phyloP scores from a whole-genome alignment of 2,329 filamentous ascomycete species.

The Cryphonectria naterciae region DNA sequence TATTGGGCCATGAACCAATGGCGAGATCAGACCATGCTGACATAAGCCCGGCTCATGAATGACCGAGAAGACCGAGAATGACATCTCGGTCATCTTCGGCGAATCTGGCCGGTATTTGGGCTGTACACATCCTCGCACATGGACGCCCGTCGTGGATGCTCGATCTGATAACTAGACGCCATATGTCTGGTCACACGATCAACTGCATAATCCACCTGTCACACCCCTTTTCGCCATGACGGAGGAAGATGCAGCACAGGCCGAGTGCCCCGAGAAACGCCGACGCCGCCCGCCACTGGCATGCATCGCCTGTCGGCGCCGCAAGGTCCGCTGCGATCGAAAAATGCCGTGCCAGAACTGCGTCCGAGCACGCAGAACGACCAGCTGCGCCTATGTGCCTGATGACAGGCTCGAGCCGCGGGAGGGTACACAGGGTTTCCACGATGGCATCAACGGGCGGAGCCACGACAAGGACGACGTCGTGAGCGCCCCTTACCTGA shows the following conservation, averaged over 20 bases:
- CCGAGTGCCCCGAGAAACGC: slow-evolving; percentile 23
- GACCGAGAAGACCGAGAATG: background rate
- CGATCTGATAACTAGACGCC: slow-evolving; percentile 5
- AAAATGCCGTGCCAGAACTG: slow-evolving; percentile 49
- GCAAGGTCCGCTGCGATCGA: slow-evolving; percentile 50
- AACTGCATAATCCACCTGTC: background rate
- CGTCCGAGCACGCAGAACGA: slow-evolving; percentile 40
- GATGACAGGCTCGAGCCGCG: slow-evolving; percentile 29
- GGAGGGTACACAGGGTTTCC: slow-evolving; percentile 11
- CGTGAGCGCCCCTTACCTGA: slow-evolving; percentile 17
- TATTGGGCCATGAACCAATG: background rate
- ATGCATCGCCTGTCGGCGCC: slow-evolving; percentile 47
- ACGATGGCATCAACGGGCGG: slow-evolving; percentile 7
- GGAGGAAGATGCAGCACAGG: slow-evolving; percentile 3
- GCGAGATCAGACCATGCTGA: background rate
- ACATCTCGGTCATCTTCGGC: background rate
- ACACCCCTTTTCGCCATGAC: background rate
- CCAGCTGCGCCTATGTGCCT: slow-evolving; percentile 41
- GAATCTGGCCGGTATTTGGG: slow-evolving; percentile 5
- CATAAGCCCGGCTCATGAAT: background rate
- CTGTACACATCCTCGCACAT: background rate
- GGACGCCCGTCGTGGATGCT: background rate
- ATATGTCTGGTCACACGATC: background rate
- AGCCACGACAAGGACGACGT: slow-evolving; percentile 14
- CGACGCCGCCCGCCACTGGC: slow-evolving; percentile 33